Base-by-base conservation (phyloP, 2,329 filamentous ascomycete genomes). In the Aspergillus sp. region DNA sequence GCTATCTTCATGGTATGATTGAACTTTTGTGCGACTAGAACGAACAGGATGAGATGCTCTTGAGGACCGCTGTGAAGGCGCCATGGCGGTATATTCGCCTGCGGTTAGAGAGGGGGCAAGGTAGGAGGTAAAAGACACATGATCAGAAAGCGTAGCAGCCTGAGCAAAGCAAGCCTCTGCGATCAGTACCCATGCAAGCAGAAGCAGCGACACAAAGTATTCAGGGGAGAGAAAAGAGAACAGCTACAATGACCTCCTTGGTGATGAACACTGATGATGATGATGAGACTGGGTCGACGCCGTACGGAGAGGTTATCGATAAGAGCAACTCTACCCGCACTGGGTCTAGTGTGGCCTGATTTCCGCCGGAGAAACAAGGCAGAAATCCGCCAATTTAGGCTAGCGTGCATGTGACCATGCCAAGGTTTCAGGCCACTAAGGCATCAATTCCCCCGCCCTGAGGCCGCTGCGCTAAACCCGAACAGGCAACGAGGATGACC, bases 1-100 rank as follows among this genome's bases (percentile, higher is more conserved):
- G 39, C 57, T 63, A 12, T 65, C 60, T 50, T 70, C 67, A 32
- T 65, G 58, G 41, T 70, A 70, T 27, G 65, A 62, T 34, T 58
- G 48, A 27, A 69, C 60, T 40, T 54, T 57, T 7, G 55, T 62
- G 43, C 66, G 65, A 49, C 51, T 65, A 27, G 58, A 57, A 28
- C 67, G 65, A 33, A 66, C 44, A 12, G 66, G 66, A 9, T 63
- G 61, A 40, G 62, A 57, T 40, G 52, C 54, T 32, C 47, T 52
- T 12, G 48, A 45, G 5, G 53, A 38, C 30, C 48, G 30, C 5
- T 19, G 11, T 6, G 31, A 40, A n/a, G 30, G 33, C 32, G 30
- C 30, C 36, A 38, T 38, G 27, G 27, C 36, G 13, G n/a, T n/a
- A 32, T 27, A 37, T 37, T 4, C 45, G 43, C 40, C 45, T 51